phyloP scores from a whole-genome alignment of 805 yeast genomes.

The Teunomyces barrocoloradensis region DNA sequence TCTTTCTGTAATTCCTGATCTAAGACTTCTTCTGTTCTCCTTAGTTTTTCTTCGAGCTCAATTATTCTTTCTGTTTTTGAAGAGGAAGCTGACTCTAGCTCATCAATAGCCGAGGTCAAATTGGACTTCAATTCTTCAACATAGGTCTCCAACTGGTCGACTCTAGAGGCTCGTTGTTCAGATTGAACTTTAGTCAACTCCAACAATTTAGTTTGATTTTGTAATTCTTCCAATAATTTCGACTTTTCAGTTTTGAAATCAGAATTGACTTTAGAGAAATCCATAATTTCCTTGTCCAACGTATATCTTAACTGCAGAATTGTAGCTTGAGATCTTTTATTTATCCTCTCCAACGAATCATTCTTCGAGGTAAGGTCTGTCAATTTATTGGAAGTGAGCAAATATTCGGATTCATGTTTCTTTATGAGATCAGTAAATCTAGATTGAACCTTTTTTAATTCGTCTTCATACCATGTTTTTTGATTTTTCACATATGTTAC shows the following conservation, averaged over 20 bases:
- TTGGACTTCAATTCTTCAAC: conserved; percentile 40
- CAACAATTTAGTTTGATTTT: conserved; percentile 58
- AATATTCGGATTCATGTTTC: conserved; percentile 36
- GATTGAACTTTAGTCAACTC: conserved; percentile 54
- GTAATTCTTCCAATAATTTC: conserved; percentile 30
- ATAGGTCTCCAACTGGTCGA: conserved; percentile 50
- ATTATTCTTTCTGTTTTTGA: conserved; percentile 38
- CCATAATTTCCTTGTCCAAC: conserved; percentile 22
- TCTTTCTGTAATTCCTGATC: conserved; percentile 39
- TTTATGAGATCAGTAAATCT: conserved; percentile 38
- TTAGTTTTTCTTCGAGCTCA: conserved; percentile 34
- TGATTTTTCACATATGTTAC: conserved; percentile 31
- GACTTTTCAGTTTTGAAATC: conserved; percentile 48
- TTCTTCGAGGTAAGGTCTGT: conserved; percentile 25
- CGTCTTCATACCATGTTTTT: conserved; percentile 40
- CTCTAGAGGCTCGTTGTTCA: conserved; percentile 50
- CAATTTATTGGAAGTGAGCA: conserved; percentile 27
- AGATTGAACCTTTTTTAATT: conserved; percentile 33
- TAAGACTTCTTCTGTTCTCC: conserved; percentile 40
- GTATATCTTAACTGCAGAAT: conserved; percentile 48
- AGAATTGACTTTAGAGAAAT: conserved; percentile 20
- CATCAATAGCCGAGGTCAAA: conserved; percentile 33
- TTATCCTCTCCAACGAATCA: conserved; percentile 32
- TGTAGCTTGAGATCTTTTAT: conserved; percentile 36
- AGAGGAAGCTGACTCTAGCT: conserved; percentile 33